Evolutionary conservation across 441 rosid genomes (phyloP), one percentile per base, ranked within the genome.

Genomic region (Erysimum cheiri): DNA sequence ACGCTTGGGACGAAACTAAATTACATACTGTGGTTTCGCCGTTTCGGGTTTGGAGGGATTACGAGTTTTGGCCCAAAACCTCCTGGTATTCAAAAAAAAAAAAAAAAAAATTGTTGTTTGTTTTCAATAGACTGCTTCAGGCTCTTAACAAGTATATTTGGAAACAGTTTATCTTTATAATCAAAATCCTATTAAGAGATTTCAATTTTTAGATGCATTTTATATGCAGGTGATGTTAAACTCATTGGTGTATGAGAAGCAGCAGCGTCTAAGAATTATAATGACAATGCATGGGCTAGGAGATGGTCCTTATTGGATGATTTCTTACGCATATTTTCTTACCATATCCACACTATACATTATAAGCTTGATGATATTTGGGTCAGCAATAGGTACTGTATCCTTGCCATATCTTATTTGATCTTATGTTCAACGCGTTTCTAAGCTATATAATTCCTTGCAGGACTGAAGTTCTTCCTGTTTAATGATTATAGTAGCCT

Each of bases 271-370:
- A 64, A 83, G 96, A 74, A 85, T 92, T 64, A 92, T 92, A 92
- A 92, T 92, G 98, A 90, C 88, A 82, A 92, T 92, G 98, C 98
- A 92, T 15, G 96, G 96, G 50, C 96, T 92, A 70, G 91, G 96
- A 48, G 96, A 92, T 71, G 96, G 87, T 60, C 91, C 98, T 54
- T 92, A 90, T 70, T 92, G 93, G 96, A 46, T 90, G 79, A 84
- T 90, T 67, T 76, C 97, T 36, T 92, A 92, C 67, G 85, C 82
- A 19, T 92, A 92, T 83, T 92, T 90, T 78, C 82, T 92, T 46
- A 32, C 76, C 76, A 79, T 88, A 76, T 92, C 93, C 47, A 62
- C 72, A 35, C 46, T 85, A 60, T 90, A 92, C 82, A 84, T 86
- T 78, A 35, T 86, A 35, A 81, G 90, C 67, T 86, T 88, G 61